Evolutionary conservation across 345 rosid genomes (phyloP).

Genomic region (Fremontodendron californicum): DNA sequence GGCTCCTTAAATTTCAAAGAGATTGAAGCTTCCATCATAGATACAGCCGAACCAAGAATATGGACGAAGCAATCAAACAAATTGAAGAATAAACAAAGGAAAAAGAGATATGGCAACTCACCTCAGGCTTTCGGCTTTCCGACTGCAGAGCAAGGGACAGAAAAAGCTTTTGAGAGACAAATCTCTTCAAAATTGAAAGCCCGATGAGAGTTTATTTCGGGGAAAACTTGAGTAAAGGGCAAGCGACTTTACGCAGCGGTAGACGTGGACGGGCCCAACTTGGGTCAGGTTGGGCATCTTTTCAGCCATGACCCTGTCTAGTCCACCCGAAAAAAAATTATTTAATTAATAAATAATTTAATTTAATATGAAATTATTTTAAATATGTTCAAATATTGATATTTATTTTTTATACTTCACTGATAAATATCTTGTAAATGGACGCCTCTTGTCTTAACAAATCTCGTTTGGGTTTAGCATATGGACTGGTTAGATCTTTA

Average conservation of each 20-base stretch:
- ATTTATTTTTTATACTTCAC: too few relatives aligned
- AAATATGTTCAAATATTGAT: too few relatives aligned
- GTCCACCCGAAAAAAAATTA: too few relatives aligned
- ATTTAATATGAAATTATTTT: too few relatives aligned
- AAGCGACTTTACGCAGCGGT: not conserved
- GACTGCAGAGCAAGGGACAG: not conserved
- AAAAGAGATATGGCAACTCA: not conserved
- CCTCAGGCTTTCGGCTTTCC: not conserved
- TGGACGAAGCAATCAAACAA: not conserved
- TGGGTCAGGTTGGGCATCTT: too few relatives aligned
- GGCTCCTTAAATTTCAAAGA: not conserved
- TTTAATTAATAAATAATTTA: too few relatives aligned
- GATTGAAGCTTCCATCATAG: not conserved
- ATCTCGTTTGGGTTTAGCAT: too few relatives aligned
- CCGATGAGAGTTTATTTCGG: not conserved
- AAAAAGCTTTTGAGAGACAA: not conserved
- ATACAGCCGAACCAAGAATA: not conserved
- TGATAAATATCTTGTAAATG: too few relatives aligned
- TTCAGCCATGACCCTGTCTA: too few relatives aligned
- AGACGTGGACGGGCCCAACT: not conserved
- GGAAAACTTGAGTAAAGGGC: not conserved
- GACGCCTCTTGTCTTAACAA: too few relatives aligned
- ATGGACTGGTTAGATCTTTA: too few relatives aligned
- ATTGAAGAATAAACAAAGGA: not conserved
- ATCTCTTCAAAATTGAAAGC: not conserved